Percentiles rank a stretch among this genome's conserved stretches.
Conservation (phyloP, 148 eudicot species). For the Persicaria tinctoria region DNA sequence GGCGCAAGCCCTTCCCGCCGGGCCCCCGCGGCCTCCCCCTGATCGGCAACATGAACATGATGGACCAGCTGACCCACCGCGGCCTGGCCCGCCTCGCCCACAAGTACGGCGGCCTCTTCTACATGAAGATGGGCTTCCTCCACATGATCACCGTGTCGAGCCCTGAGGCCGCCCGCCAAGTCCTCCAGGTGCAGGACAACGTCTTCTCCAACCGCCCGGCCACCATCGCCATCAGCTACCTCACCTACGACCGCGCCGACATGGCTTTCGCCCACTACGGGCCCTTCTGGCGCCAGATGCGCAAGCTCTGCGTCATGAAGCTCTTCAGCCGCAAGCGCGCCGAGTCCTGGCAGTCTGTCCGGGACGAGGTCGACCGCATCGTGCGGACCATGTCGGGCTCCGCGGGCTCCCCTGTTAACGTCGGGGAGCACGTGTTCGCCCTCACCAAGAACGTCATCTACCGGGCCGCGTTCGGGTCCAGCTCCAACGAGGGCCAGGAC, state of each 20-base stretch:
- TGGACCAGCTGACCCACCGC: constrained; percentile 59
- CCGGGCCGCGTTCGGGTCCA: constrained; percentile 65
- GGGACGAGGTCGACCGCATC: constrained; percentile 42
- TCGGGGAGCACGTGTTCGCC: constrained; percentile 46
- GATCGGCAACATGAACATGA: constrained; percentile 63
- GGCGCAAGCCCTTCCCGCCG: constrained; percentile 41
- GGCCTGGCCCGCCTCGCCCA: constrained; percentile 25
- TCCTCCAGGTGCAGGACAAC: constrained; percentile 60
- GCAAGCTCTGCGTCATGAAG: constrained; percentile 72
- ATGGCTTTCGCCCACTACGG: constrained; percentile 77
- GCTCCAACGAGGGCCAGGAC: constrained; percentile 44
- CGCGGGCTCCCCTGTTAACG: constrained; percentile 32
- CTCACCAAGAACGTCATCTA: constrained; percentile 45
- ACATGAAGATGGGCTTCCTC: constrained; percentile 58
- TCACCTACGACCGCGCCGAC: constrained; percentile 59
- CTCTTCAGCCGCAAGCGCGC: constrained; percentile 60
- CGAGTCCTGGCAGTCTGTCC: constrained; percentile 63
- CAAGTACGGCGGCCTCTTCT: constrained; percentile 48
- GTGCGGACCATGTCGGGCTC: constrained; percentile 20
- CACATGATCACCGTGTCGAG: constrained; percentile 47
- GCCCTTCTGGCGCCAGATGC: constrained; percentile 84
- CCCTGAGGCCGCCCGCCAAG: constrained; percentile 47
- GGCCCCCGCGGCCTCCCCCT: constrained; percentile 56
- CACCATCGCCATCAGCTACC: constrained; percentile 52
- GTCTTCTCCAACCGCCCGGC: constrained; percentile 64